Conservation (phyloP, 805 yeast genomes). For the Candida ovalis region DNA sequence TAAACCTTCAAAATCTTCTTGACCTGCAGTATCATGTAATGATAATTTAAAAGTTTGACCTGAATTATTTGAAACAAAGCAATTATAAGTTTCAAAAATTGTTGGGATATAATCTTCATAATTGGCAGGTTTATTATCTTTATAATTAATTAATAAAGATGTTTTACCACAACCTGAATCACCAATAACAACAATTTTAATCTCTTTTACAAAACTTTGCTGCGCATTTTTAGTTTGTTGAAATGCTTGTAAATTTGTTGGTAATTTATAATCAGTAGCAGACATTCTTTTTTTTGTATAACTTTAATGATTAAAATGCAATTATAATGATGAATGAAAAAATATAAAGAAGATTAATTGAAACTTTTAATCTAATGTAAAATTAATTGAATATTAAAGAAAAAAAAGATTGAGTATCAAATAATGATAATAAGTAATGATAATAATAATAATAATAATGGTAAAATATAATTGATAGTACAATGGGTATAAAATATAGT, state of each 20-base stretch:
- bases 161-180: constrained; percentile 94
- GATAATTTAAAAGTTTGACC: constrained; percentile 33
- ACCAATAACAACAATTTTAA: constrained; percentile 65
- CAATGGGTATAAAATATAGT: too few species aligned
- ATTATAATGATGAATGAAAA: too few species aligned
- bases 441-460: too few species aligned
- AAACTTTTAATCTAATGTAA: too few species aligned
- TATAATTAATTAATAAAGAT: constrained; percentile 54
- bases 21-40: constrained; percentile 73
- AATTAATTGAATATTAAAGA: too few species aligned
- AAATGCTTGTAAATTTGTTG: constrained; percentile 8
- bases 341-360: too few species aligned
- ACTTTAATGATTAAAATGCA: too few species aligned
- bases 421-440: too few species aligned
- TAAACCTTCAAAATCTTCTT: constrained; percentile 78
- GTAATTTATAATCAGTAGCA: constrained; percentile 12
- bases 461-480: too few species aligned
- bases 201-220: constrained; percentile 8
- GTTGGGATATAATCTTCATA: constrained; percentile 63
- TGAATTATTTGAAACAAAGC: constrained; percentile 26
- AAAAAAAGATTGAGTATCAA: too few species aligned
- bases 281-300: constrained; percentile 8
- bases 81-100: constrained; percentile 67
- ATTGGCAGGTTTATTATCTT: constrained; percentile 67
- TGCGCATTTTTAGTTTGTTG: constrained; percentile 5